A percentile compares a stretch with the other conserved stretches of the same genome.
Evolutionary conservation across 2,329 filamentous ascomycete species (phyloP).

Genomic region (Botrytis pseudocinerea): DNA sequence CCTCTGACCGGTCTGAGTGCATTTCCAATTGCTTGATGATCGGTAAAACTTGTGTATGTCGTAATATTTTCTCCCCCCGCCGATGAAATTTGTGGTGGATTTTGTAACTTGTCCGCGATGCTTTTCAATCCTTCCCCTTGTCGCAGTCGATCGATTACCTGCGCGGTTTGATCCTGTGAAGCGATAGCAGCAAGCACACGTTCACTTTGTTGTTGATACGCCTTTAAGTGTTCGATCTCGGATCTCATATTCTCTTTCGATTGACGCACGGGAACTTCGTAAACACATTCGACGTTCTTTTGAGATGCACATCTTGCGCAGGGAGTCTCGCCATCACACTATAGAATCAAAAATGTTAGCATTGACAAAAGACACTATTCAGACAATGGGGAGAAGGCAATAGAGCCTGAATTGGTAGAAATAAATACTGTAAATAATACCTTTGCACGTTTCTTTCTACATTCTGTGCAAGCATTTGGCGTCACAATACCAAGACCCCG

Average conservation of each 20-base stretch:
- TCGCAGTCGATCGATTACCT: slow-evolving; percentile 55
- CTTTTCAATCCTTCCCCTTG: slow-evolving; percentile 55
- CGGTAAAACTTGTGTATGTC: slow-evolving; percentile 43
- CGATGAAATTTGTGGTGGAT: slow-evolving; percentile 37
- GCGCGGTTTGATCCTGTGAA: slow-evolving; percentile 42
- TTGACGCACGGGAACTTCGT: slow-evolving; percentile 63
- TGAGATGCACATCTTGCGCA: slow-evolving; percentile 54
- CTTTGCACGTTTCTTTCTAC: slow-evolving; percentile 40
- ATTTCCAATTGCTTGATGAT: slow-evolving; percentile 31
- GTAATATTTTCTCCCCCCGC: slow-evolving; percentile 35
- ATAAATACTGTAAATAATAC: slow-evolving; percentile 21
- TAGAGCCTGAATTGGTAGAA: background rate
- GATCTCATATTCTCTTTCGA: slow-evolving; percentile 62
- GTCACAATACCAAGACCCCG: slow-evolving; percentile 39
- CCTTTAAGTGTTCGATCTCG: slow-evolving; percentile 59
- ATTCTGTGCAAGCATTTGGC: slow-evolving; percentile 40
- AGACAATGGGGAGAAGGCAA: too few relatives aligned
- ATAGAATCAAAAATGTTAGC: background rate
- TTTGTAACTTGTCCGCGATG: slow-evolving; percentile 57
- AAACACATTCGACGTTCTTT: slow-evolving; percentile 56
- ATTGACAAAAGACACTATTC: background rate
- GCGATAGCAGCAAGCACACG: slow-evolving; percentile 55
- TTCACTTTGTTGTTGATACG: slow-evolving; percentile 56
- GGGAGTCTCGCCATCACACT: slow-evolving; percentile 60
- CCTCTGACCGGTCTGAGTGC: slow-evolving; percentile 43